Base-by-base conservation (phyloP, 805 yeast species). In the Ogataea angusta region DNA sequence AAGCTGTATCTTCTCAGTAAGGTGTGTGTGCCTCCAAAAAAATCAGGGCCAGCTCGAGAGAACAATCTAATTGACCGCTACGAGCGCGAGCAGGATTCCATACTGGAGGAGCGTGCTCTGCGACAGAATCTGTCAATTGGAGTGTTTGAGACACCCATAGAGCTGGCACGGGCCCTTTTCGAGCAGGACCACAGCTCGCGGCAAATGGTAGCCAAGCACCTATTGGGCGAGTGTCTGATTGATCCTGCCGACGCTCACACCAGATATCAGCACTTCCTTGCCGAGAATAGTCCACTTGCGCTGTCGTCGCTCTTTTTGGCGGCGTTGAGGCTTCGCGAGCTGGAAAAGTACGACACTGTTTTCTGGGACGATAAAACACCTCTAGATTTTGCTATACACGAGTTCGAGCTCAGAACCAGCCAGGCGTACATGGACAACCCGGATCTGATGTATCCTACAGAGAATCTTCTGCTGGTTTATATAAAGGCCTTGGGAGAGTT, bases 341-440 rank as follows among this genome's bases (percentile, higher is more conserved):
- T 31, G 16, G 51, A 38, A 1, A 23, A 10, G 2, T 42, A 49
- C 31, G 39, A 47, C 6, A 13, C 33, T 1, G 30, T 47, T 5
- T 40, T 43, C 13, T 81, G 86, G 86, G 77, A 66, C 8, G 62
- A 63, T 82, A 76, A 66, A 16, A 73, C 62, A 38, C 85, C 89
- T 0, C 66, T 82, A 1, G 86, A 81, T 49, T 66, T 78, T 18
- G 80, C 85, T 0, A 67, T 79, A 2, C 70, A 66, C 27, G 85
- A 82, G 54, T 75, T 82, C 58, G 70, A 75, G 42, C 46, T 46
- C 19, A 57, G 60, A 49, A 66, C 69, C 1, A 62, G 73, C 29
- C 69, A 60, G n/a, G 49, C 64, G 0, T 45, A 43, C 18, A 49
- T 52, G 1, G 68, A 63, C 38, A 52, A 62, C 35, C 26, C 59